These are phyloP conservation scores for Xerocomus spinulosus DNA, from an alignment of 768 basidiomycete species.

Conservation along the genomic window DNA sequence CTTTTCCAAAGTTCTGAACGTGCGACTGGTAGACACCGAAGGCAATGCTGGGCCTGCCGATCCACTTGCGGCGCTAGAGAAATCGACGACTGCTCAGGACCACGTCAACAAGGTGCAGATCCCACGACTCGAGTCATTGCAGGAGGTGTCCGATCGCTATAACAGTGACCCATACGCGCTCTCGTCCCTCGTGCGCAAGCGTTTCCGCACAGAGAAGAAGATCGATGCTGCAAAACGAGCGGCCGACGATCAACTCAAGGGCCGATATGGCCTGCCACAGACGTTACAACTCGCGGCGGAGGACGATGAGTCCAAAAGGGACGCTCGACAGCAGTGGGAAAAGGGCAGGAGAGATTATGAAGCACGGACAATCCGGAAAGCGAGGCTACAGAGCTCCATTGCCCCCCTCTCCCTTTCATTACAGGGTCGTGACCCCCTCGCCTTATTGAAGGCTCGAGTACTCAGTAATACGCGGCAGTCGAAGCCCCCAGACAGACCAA, in stretches of 20 bases:
- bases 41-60: constrained; percentile 60
- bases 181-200: constrained; percentile 68
- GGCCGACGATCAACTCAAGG: constrained; percentile 68
- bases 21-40: constrained; percentile 56
- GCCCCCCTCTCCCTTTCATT: constrained; percentile 20
- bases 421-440: constrained; percentile 27
- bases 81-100: constrained; percentile 75
- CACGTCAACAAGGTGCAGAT: constrained; percentile 67
- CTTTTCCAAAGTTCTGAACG: background rate
- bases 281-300: constrained; percentile 62
- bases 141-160: constrained; percentile 69
- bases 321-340: constrained; percentile 63
- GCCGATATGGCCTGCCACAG: constrained; percentile 72
- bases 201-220: constrained; percentile 86
- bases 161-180: constrained; percentile 85
- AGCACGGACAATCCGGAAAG: constrained; percentile 45
- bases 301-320: constrained; percentile 52
- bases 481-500: constrained; percentile 22
- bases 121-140: constrained; percentile 78
- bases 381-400: constrained; percentile 35
- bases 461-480: constrained; percentile 50
- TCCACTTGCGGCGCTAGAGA: constrained; percentile 85
- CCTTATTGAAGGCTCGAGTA: constrained; percentile 51
- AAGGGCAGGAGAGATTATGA: constrained; percentile 46
- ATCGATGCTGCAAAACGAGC: constrained; percentile 61